These are phyloP conservation scores for Sporisorium sorghi DNA, from an alignment of 1,284 basidiomycete species.

Conservation along the genomic window DNA sequence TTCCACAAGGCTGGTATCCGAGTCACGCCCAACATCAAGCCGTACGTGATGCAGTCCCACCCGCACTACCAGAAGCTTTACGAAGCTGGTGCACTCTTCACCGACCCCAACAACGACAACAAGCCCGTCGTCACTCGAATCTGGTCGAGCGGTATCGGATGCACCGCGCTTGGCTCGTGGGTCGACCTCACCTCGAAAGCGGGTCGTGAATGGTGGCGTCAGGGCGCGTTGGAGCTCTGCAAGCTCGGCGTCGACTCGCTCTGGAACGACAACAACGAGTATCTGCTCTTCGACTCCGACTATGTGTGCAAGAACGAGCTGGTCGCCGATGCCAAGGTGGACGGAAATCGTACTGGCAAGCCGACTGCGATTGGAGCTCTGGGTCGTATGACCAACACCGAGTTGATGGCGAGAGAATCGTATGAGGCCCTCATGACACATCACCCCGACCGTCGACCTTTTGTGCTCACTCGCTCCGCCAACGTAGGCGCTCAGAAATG, in stretches of 20 bases:
- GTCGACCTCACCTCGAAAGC: constrained; percentile 70
- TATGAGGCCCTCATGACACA: constrained; percentile 67
- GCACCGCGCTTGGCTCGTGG: constrained; percentile 70
- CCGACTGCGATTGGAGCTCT: constrained; percentile 65
- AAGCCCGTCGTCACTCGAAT: constrained; percentile 70
- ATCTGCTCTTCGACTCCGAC: constrained; percentile 70
- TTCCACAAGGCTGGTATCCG: constrained; percentile 71
- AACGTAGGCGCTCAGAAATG: constrained; percentile 71
- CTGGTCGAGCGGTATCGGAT: constrained; percentile 70
- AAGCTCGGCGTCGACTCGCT: constrained; percentile 70
- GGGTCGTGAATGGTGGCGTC: constrained; percentile 71
- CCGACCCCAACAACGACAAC: constrained; percentile 62
- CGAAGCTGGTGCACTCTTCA: constrained; percentile 69
- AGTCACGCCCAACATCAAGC: constrained; percentile 71
- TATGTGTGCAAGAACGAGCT: constrained; percentile 64
- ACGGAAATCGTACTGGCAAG: constrained; percentile 39
- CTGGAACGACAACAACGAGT: constrained; percentile 73
- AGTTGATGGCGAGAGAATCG: constrained; percentile 70
- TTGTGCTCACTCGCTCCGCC: constrained; percentile 71
- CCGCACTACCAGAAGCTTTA: constrained; percentile 68
- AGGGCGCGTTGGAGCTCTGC: constrained; percentile 69
- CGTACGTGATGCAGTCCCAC: constrained; percentile 61
- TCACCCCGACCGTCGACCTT: constrained; percentile 68
- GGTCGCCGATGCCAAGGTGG: constrained; percentile 26
- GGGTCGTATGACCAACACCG: constrained; percentile 70